phyloP scores from a whole-genome alignment of 495 filamentous ascomycete genomes.

The Penicillium goetzii region DNA sequence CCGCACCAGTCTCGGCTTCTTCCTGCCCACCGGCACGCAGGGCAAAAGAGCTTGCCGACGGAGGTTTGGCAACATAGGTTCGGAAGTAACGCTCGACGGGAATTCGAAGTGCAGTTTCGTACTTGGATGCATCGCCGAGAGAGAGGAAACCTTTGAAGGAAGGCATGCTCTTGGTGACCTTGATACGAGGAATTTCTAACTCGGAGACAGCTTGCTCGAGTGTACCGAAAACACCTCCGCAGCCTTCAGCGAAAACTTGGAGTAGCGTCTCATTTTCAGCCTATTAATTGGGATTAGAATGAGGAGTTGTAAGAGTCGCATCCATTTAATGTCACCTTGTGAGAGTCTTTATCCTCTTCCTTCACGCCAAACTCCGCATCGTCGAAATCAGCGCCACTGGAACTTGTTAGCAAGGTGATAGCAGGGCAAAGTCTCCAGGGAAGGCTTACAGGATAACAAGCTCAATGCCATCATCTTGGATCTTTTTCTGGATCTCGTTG shows the following conservation, averaged over 20 bases:
- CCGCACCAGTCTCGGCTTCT: slow-evolving; percentile 54
- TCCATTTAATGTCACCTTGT: slow-evolving; percentile 55
- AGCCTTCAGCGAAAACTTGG: slow-evolving; percentile 62
- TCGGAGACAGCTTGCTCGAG: slow-evolving; percentile 81
- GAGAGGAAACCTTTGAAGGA: slow-evolving; percentile 80
- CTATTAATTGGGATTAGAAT: slow-evolving; percentile 35
- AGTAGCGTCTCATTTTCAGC: slow-evolving; percentile 69
- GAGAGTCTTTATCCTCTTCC: slow-evolving; percentile 80
- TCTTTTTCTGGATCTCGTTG: slow-evolving; percentile 66
- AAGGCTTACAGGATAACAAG: slow-evolving; percentile 74
- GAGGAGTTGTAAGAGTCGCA: background rate
- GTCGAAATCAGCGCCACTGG: slow-evolving; percentile 93
- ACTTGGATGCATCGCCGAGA: slow-evolving; percentile 75
- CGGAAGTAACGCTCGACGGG: slow-evolving; percentile 88
- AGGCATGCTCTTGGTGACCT: slow-evolving; percentile 68
- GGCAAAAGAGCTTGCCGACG: slow-evolving; percentile 76
- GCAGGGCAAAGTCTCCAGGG: background rate
- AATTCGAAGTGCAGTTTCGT: slow-evolving; percentile 78
- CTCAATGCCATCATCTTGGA: slow-evolving; percentile 76
- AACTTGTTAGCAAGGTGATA: slow-evolving; percentile 32
- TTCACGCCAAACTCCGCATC: slow-evolving; percentile 89
- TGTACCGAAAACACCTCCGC: slow-evolving; percentile 76
- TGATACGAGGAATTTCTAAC: slow-evolving; percentile 75
- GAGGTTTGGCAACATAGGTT: slow-evolving; percentile 73
- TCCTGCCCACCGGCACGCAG: slow-evolving; percentile 50